Conservation (phyloP, 441 rosid genomes). For the Croton setiger region DNA sequence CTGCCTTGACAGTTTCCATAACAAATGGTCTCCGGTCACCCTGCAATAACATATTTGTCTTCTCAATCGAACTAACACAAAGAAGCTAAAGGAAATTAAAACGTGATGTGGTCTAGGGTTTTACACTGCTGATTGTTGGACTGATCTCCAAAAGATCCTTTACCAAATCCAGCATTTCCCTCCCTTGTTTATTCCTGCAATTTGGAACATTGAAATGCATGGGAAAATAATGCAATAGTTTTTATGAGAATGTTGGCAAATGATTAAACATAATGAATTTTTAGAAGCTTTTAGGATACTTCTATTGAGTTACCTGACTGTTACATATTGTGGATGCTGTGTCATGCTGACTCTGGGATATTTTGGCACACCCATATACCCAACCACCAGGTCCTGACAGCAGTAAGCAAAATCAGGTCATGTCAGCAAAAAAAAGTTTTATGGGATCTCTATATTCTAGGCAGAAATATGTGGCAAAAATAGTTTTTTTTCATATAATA, state of each 20-base stretch:
- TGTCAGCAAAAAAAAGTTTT: neutral
- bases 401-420: conserved; percentile 8
- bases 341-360: conserved; percentile 85
- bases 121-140: conserved; percentile 79
- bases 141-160: conserved; percentile 75
- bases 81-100: conserved; percentile 1
- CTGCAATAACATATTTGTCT: conserved; percentile 33
- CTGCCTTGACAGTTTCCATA: conserved; percentile 94
- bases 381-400: conserved; percentile 83
- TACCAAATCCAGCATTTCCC: conserved; percentile 81
- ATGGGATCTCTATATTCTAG: neutral
- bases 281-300: conserved; percentile 8
- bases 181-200: conserved; percentile 79
- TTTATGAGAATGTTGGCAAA: conserved; percentile 3
- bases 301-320: conserved; percentile 57
- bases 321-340: conserved; percentile 89
- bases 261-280: conserved; percentile 1
- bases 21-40: conserved; percentile 86
- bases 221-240: neutral
- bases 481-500: neutral
- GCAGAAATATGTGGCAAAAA: conserved; percentile 5
- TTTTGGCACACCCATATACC: conserved; percentile 98
- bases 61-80: conserved; percentile 2
- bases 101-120: conserved; percentile 19
- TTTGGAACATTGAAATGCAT: conserved; percentile 18